A percentile compares a stretch with the other conserved stretches of the same genome.
Evolutionary conservation across 164 flowering plant species (phyloP).

Genomic region (Aristolochia californica): DNA sequence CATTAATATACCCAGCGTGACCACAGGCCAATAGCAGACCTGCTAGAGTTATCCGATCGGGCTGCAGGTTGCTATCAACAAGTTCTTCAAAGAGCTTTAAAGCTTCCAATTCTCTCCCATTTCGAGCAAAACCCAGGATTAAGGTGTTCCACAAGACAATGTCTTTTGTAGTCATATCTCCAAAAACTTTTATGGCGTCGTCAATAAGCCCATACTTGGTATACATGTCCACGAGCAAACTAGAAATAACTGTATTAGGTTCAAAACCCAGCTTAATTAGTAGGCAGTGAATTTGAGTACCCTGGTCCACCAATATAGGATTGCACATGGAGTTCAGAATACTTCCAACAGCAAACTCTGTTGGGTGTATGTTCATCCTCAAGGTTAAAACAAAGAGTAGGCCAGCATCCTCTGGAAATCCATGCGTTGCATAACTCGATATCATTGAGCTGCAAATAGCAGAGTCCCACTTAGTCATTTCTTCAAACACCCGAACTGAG

Average conservation of each 20-base stretch:
- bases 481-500: conserved; percentile 36
- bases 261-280: conserved; percentile 41
- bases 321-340: conserved; percentile 26
- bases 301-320: conserved; percentile 26
- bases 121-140: conserved; percentile 39
- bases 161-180: conserved; percentile 27
- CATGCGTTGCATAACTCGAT: conserved; percentile 37
- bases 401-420: conserved; percentile 27
- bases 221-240: conserved; percentile 51
- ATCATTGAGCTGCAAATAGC: conserved; percentile 52
- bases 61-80: conserved; percentile 17
- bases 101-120: conserved; percentile 32
- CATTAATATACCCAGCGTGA: conserved; percentile 28
- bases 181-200: conserved; percentile 28
- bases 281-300: conserved; percentile 46
- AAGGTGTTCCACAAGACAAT: conserved; percentile 57
- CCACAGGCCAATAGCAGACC: conserved; percentile 49
- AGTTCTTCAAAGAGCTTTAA: conserved; percentile 29
- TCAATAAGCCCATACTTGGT: conserved; percentile 35
- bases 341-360: conserved; percentile 43
- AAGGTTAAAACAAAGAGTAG: conserved; percentile 28
- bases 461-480: conserved; percentile 33
- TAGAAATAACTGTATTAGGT: conserved; percentile 35
- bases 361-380: conserved; percentile 31
- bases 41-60: conserved; percentile 38